Evolutionary conservation across 768 basidiomycete genomes (phyloP).

Genomic region (Cantharellus cinnabarinus): DNA sequence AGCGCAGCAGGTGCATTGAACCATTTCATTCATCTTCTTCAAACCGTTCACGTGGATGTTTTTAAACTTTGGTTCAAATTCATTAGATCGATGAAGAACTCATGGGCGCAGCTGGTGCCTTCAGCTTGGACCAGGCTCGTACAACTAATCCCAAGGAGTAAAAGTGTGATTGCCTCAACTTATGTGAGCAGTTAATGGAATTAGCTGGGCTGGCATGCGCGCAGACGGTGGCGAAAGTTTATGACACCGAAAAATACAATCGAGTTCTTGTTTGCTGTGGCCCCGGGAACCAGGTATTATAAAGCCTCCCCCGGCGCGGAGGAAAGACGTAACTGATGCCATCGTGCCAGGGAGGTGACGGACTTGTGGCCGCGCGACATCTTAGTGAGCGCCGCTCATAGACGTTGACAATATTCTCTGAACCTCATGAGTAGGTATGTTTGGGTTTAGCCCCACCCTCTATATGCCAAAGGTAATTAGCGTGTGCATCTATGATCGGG

Average conservation of each 20-base stretch:
- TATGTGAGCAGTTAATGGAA: conserved; percentile 63
- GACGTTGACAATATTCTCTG: neutral
- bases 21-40: no score
- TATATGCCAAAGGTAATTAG: conserved; percentile 75
- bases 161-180: neutral
- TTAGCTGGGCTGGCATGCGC: conserved; percentile 89
- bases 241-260: conserved; percentile 41
- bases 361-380: conserved; percentile 88
- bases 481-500: neutral
- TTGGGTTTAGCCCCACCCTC: conserved; percentile 73
- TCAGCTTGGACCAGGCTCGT: conserved; percentile 77
- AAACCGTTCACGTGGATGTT: no score
- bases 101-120: conserved; percentile 74
- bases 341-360: conserved; percentile 55
- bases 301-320: neutral
- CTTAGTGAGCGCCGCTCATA: conserved; percentile 32
- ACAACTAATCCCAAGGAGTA: neutral
- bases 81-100: conserved; percentile 80
- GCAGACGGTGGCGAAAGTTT: conserved; percentile 63
- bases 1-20: conserved; percentile 44
- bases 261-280: conserved; percentile 90
- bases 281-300: conserved; percentile 74
- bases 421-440: conserved; percentile 39
- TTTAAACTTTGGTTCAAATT: no score
- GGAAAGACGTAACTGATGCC: neutral